Base-by-base conservation (phyloP, 2,329 filamentous ascomycete genomes). In the Neopestalotiopsis rosae region DNA sequence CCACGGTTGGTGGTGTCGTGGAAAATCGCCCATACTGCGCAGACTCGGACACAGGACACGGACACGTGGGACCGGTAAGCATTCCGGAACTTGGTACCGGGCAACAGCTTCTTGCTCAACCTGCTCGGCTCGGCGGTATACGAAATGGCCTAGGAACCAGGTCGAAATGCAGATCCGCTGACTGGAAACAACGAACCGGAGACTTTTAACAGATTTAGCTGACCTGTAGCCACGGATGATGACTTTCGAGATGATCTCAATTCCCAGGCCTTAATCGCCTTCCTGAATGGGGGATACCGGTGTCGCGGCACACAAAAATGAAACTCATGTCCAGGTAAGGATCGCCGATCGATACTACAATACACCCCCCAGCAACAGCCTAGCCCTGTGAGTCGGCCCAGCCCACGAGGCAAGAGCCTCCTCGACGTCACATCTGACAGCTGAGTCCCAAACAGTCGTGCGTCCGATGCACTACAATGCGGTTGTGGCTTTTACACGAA, bases 201-300 rank as follows among this genome's bases (percentile, higher is more conserved):
- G 28, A 30, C 24, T 30, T 59, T 30, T 28, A 14, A 59, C 13
- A 10, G 13, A 59, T 14, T 59, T 24, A 62, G 59, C 30, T 38
- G 32, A 38, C 14, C 32, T 38, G 59, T 30, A 62, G 59, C 57
- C 24, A 30, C 24, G 24, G 13, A 34, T 34, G 30, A 34, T 14
- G 10, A 62, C n/a, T 40, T 32, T 34, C n/a, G 59, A 40, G 32
- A 20, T 17, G 59, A 42, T 38, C n/a, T 34, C 59, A 34, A 62
- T 62, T 40, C 12, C 32, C 34, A 14, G 13, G 30, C 34, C 32
- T 17, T 34, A 38, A 30, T 40, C 30, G 59, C 59, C 59, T 62
- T 42, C 59, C 59, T 34, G 20, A 62, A 62, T n/a, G 30, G 59
- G 59, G 59, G 12, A 62, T 62, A 13, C 59, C 59, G 59, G 12